Conservation (phyloP, 2,329 filamentous ascomycete species). For the Magnaporthiopsis incrustans region DNA sequence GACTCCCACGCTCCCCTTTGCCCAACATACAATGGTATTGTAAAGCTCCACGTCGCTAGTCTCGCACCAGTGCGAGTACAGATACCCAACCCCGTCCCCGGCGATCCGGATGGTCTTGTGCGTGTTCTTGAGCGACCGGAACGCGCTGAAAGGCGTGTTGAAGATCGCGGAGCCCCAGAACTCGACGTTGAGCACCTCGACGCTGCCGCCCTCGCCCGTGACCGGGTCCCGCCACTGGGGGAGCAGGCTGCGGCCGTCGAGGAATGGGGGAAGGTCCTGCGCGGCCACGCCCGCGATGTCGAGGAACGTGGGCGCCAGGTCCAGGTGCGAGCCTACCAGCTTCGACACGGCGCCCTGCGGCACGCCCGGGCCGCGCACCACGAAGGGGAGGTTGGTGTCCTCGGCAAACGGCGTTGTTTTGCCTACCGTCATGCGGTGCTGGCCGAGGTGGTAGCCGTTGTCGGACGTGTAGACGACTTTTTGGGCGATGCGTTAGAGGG, state of each 20-base stretch:
- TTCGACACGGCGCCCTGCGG: slow-evolving; percentile 13
- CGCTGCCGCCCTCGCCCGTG: slow-evolving; percentile 8
- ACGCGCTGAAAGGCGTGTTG: slow-evolving; percentile 6
- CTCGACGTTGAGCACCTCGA: slow-evolving; percentile 19
- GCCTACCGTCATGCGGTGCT: slow-evolving; percentile 18
- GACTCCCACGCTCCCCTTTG: no score
- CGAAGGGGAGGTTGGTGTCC: slow-evolving; percentile 23
- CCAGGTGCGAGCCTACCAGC: slow-evolving; percentile 18
- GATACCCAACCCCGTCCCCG: slow-evolving; percentile 15
- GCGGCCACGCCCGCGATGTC: slow-evolving; percentile 18
- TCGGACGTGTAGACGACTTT: slow-evolving; percentile 19
- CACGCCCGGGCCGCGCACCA: slow-evolving; percentile 22
- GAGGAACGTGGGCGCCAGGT: slow-evolving; percentile 23
- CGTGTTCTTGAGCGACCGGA: slow-evolving; percentile 14
- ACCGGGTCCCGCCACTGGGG: slow-evolving; percentile 17
- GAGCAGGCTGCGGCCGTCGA: slow-evolving; percentile 23
- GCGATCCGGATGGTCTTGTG: slow-evolving; percentile 22
- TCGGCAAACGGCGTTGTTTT: slow-evolving; percentile 21
- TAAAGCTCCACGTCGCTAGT: slow-evolving; percentile 22
- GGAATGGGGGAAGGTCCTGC: slow-evolving; percentile 16
- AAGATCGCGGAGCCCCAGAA: slow-evolving; percentile 20
- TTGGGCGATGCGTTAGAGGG: no score
- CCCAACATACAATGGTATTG: slow-evolving; percentile 14
- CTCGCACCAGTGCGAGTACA: slow-evolving; percentile 23
- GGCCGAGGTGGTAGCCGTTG: slow-evolving; percentile 21